Evolutionary conservation across 441 rosid species (phyloP), one percentile per base, ranked within the genome.

Genomic region (Arabidopsis lyrata): DNA sequence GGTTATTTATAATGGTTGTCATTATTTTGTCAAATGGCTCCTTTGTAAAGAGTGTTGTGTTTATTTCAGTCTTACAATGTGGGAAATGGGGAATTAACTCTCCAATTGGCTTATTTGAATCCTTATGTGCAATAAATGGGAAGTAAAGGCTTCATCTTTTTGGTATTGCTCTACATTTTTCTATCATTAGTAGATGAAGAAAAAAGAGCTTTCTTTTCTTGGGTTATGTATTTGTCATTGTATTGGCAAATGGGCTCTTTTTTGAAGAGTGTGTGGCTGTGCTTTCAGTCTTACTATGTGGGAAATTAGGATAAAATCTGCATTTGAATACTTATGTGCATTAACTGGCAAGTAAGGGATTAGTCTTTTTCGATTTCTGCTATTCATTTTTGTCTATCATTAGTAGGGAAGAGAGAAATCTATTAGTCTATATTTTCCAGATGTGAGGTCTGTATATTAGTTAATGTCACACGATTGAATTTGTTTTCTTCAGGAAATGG

Each of bases 391-490:
- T 8, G 42, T 4, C 27, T 36, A 4, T 57, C 36, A 14, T 24
- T 59, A 47, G 29, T 34, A 47, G 29, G 74, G 58, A 35, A 35
- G 54, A 32, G 41, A 56, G 61, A 56, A n/a, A 15, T 32, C 2
- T 7, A 41, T 41, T 24, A 42, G 13, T 27, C 42, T 42, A 36
- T 66, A n/a, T n/a, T 8, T 27, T 44, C 2, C 41, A 44, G 41
- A 44, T 41, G 18, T 13, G 27, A 31, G 54, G 41, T 63, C 10
- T 45, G 54, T 63, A 39, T 27, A 7, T 41, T 22, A 52, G 49
- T 52, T 29, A 52, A 53, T 16, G 63, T 63, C 47, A 45, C 56
- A 63, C 39, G n/a, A 63, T 36, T n/a, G 6, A 47, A 3, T 45
- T 44, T 8, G 5, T 45, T 5, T 15, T 8, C 15, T n/a, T 8